Evolutionary conservation across 2,329 filamentous ascomycete species (phyloP).

Genomic region (Pseudopyrenochaeta lycopersici): DNA sequence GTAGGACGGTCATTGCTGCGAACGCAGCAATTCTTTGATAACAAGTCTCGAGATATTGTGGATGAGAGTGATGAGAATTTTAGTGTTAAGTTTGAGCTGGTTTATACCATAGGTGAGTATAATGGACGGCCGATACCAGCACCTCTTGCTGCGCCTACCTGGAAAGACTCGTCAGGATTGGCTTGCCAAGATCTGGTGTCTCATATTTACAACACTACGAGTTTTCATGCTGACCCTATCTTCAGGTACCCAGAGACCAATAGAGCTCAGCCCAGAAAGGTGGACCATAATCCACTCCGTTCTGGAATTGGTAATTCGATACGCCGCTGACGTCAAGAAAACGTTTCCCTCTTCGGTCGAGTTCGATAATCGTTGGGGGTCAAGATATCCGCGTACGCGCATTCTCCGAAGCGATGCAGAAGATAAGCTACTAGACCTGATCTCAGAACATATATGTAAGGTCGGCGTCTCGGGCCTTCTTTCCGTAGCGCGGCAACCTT

Average conservation of each 20-base stretch:
- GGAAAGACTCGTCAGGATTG: too few relatives aligned
- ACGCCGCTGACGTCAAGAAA: slow-evolving; percentile 36
- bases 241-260: slow-evolving; percentile 56
- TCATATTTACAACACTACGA: too few relatives aligned
- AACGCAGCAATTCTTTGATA: slow-evolving; percentile 58
- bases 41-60: slow-evolving; percentile 63
- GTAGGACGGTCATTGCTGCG: slow-evolving; percentile 49
- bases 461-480: slow-evolving; percentile 54
- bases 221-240: too few relatives aligned
- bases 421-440: slow-evolving; percentile 24
- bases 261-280: slow-evolving; percentile 62
- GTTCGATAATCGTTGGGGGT: slow-evolving; percentile 38
- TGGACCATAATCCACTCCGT: slow-evolving; percentile 66
- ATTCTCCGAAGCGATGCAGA: slow-evolving; percentile 56
- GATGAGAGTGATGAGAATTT: slow-evolving; percentile 74
- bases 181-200: too few relatives aligned
- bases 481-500: slow-evolving; percentile 50
- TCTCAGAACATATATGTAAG: slow-evolving; percentile 51
- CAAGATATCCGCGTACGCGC: slow-evolving; percentile 57
- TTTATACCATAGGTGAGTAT: neutral
- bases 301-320: slow-evolving; percentile 52
- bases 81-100: neutral
- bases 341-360: slow-evolving; percentile 51
- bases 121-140: too few relatives aligned
- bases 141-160: too few relatives aligned